Base-by-base conservation (phyloP, 345 rosid species). In the Camelina sativa region DNA sequence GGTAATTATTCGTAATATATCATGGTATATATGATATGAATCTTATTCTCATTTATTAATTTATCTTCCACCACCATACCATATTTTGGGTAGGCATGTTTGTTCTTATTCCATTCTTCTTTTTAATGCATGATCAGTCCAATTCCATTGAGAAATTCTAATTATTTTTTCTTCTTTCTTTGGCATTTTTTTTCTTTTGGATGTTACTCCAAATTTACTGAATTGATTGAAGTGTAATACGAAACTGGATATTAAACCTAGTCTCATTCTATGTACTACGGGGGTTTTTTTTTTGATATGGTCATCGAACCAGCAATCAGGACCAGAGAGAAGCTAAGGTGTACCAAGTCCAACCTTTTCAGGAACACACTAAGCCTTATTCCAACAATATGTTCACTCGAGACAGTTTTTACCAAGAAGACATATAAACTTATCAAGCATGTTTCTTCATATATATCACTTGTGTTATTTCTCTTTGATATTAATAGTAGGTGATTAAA, bases 51-150 rank as follows among this genome's bases (percentile, higher is more conserved):
- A 62, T 34, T 7, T 34, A 1, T 32, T 32, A n/a, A n/a, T n/a
- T 32, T 43, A 30, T 25, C 19, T 35, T 43, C 64, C 13, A 64
- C 71, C 64, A 72, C 43, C 51, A 50, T 52, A 38, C 76, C 76
- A 54, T 53, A 73, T 54, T 62, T 63, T 63, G 76, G 54, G 55
- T 73, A 51, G 47, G 63, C 25, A 63, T 34, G 28, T 72, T 73
- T 64, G 40, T 73, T 73, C 71, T 73, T 56, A 73, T 73, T 73
- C 64, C 8, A 11, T 64, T 62, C 16, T 12, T 63, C 23, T 54
- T 41, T 41, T 41, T 8, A 50, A 60, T 16, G 3, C 40, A 1
- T 25, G 53, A 62, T 53, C 11, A 38, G 60, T 54, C 40, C 19
- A 9, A 17, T 25, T 40, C 61, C 40, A 41, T 20, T 59, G 59